Evolutionary conservation across 2,329 filamentous ascomycete genomes (phyloP).

Genomic region (Myotisia sp.): DNA sequence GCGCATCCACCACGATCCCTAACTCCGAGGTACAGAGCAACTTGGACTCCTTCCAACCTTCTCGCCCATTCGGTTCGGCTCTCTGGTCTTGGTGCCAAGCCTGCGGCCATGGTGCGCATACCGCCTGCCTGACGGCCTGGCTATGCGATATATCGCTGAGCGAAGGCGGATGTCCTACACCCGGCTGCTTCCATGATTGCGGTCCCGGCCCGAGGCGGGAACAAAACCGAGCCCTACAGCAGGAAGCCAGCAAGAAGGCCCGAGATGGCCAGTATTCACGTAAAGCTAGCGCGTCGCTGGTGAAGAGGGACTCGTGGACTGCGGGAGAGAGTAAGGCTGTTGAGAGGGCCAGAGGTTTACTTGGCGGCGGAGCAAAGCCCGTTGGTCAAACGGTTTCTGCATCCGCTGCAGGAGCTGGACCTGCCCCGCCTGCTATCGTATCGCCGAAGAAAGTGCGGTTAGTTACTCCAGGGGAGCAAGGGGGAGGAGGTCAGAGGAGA

Average conservation of each 20-base stretch:
- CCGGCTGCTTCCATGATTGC: slow-evolving; percentile 48
- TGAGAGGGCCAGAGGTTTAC: slow-evolving; percentile 32
- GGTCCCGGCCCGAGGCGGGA: slow-evolving; percentile 36
- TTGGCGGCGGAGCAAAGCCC: slow-evolving; percentile 20
- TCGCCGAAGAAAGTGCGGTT: slow-evolving; percentile 33
- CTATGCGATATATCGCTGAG: slow-evolving; percentile 35
- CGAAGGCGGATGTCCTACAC: slow-evolving; percentile 43
- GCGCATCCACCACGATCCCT: not conserved
- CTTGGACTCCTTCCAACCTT: slow-evolving; percentile 7
- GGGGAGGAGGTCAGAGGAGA: not conserved
- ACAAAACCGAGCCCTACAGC: slow-evolving; percentile 22
- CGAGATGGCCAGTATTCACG: slow-evolving; percentile 20
- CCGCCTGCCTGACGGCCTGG: slow-evolving; percentile 44
- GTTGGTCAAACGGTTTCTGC: slow-evolving; percentile 4
- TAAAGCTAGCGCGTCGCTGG: slow-evolving; percentile 22
- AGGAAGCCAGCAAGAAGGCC: slow-evolving; percentile 21
- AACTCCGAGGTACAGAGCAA: slow-evolving; percentile 1
- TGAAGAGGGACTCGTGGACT: slow-evolving; percentile 32
- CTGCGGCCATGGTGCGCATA: slow-evolving; percentile 48
- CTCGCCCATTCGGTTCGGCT: slow-evolving; percentile 21
- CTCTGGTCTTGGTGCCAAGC: slow-evolving; percentile 45
- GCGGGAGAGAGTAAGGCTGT: slow-evolving; percentile 34
- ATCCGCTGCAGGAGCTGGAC: slow-evolving; percentile 14
- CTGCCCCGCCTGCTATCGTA: slow-evolving; percentile 21
- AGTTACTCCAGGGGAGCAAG: slow-evolving; percentile 31